A percentile compares a stretch with the other conserved stretches of the same genome.
phyloP scores from a whole-genome alignment of 768 basidiomycete species.

The Coprinopsis sp. region DNA sequence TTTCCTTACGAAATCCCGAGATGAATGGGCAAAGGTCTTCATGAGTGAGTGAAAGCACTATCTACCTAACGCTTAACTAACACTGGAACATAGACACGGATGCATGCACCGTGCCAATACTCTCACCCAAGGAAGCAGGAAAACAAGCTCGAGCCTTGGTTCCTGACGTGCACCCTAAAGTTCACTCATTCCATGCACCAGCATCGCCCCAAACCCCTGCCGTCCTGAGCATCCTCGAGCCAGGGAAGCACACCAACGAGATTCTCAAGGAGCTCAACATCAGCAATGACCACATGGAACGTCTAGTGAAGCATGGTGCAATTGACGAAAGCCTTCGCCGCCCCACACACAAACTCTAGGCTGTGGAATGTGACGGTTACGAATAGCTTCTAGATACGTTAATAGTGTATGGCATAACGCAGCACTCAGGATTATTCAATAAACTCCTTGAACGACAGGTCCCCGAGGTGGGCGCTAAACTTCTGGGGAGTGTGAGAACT shows the following conservation, averaged over 20 bases:
- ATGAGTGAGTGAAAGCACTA: conserved; percentile 42
- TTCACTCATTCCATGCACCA: conserved; percentile 17
- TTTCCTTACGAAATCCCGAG: conserved; percentile 54
- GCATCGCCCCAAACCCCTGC: conserved; percentile 3
- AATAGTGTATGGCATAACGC: no score
- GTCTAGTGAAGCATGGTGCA: conserved; percentile 43
- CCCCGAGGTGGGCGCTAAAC: no score
- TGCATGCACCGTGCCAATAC: conserved; percentile 66
- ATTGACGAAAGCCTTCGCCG: conserved; percentile 31
- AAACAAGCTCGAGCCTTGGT: conserved; percentile 33
- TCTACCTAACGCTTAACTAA: background rate
- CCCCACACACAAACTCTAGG: conserved; percentile 11
- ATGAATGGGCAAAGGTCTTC: conserved; percentile 67
- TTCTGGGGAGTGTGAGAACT: no score
- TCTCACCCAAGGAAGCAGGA: conserved; percentile 59
- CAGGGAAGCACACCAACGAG: conserved; percentile 52
- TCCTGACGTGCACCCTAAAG: conserved; percentile 50
- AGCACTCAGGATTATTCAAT: no score
- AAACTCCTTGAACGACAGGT: no score
- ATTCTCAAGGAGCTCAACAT: conserved; percentile 52
- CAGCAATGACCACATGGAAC: conserved; percentile 31
- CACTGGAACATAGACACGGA: conserved; percentile 50
- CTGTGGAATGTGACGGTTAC: background rate
- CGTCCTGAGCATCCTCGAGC: conserved; percentile 24
- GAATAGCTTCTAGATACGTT: no score